Conservation (phyloP, 495 filamentous ascomycete genomes). For the Penicillium goetzii region DNA sequence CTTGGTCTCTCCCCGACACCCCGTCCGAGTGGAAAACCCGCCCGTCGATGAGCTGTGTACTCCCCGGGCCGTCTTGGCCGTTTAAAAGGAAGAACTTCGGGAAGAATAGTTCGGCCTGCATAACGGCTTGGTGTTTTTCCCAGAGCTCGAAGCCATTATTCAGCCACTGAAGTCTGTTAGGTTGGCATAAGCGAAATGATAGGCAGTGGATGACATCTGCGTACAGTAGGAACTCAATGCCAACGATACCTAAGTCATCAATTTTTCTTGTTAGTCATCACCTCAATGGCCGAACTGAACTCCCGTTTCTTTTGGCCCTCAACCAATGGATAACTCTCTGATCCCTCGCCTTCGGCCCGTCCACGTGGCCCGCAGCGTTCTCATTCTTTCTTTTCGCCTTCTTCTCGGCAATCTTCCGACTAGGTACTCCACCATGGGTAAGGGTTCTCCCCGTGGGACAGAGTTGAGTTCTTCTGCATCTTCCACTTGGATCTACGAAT, state of each 20-base stretch:
- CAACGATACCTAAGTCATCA: slow-evolving; percentile 3
- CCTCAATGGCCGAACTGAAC: neutral
- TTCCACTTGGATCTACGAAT: slow-evolving; percentile 9
- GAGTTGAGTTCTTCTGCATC: neutral
- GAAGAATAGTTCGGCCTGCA: neutral
- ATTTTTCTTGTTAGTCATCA: neutral
- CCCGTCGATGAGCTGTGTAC: neutral
- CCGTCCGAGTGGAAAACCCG: neutral
- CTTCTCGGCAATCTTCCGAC: slow-evolving; percentile 23
- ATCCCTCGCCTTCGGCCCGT: neutral
- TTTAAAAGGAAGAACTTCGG: slow-evolving; percentile 1
- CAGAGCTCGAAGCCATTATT: slow-evolving; percentile 1
- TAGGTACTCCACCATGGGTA: slow-evolving; percentile 28
- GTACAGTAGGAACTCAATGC: neutral
- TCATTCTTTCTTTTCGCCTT: neutral
- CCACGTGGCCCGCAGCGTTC: neutral
- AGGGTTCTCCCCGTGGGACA: slow-evolving; percentile 27
- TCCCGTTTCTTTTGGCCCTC: neutral
- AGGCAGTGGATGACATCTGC: neutral
- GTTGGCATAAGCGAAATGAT: neutral
- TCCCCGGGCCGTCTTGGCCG: slow-evolving; percentile 1
- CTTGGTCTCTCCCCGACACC: slow-evolving; percentile 15
- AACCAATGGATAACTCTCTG: neutral
- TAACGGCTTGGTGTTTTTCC: slow-evolving; percentile 7
- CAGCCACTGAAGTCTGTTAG: neutral